phyloP scores from a whole-genome alignment of 345 rosid species.

The Ceriops tagal region DNA sequence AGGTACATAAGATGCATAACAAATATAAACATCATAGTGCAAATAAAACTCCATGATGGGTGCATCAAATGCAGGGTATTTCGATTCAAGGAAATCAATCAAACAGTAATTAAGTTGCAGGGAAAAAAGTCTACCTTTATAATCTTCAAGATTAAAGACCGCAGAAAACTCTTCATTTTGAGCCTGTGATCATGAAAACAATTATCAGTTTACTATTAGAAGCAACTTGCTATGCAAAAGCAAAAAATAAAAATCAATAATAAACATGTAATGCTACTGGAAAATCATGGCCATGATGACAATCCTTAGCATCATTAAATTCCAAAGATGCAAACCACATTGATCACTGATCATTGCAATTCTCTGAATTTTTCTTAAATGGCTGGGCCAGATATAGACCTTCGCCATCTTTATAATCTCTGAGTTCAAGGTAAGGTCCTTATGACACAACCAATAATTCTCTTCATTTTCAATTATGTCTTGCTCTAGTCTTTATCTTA shows the following conservation, averaged over 20 bases:
- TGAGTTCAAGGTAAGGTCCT: no score
- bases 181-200: constrained; percentile 48
- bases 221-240: neutral
- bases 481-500: no score
- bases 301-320: neutral
- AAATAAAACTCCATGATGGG: neutral
- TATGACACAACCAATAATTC: no score
- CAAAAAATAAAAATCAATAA: neutral
- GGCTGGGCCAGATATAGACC: no score
- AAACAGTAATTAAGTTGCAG: neutral
- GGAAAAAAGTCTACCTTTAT: constrained; percentile 55
- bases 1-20: neutral
- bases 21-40: neutral
- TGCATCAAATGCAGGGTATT: neutral
- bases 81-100: neutral
- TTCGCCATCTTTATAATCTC: no score
- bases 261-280: no score
- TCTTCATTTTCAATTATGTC: no score
- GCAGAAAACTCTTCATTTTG: constrained; percentile 79
- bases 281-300: no score
- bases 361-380: no score
- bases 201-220: constrained; percentile 7
- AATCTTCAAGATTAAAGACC: constrained; percentile 90
- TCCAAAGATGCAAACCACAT: neutral
- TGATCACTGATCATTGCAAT: no score